These are phyloP conservation scores for Boeremia lycopersici DNA, from an alignment of 2,329 filamentous ascomycete genomes.

Conservation along the genomic window DNA sequence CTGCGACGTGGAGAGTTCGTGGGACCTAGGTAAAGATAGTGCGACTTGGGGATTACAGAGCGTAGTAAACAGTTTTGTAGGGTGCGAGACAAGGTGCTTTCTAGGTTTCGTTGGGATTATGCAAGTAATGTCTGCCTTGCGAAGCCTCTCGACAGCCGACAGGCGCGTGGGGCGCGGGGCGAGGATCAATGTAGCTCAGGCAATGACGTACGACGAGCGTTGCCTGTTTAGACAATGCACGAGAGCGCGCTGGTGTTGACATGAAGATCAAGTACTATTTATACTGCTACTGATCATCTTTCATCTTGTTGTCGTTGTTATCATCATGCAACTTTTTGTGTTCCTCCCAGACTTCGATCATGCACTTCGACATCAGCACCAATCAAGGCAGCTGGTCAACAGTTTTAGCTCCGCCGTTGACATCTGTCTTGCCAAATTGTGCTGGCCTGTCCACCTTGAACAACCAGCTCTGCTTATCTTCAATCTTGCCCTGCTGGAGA, in stretches of 20 bases:
- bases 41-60: not conserved
- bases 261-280: not conserved
- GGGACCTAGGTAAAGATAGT: constrained; percentile 8
- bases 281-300: not conserved
- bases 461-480: constrained; percentile 80
- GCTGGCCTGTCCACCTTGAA: constrained; percentile 51
- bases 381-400: constrained; percentile 45
- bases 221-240: constrained; percentile 16
- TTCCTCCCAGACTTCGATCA: not conserved
- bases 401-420: constrained; percentile 30
- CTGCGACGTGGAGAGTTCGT: not conserved
- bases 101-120: constrained; percentile 5
- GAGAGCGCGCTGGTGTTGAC: constrained; percentile 11
- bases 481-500: constrained; percentile 80
- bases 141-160: constrained; percentile 14
- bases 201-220: constrained; percentile 22
- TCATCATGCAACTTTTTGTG: not conserved
- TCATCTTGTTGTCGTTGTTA: not conserved
- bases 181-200: not conserved
- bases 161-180: constrained; percentile 17
- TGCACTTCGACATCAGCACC: not conserved
- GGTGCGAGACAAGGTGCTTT: not conserved
- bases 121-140: constrained; percentile 26
- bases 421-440: constrained; percentile 40
- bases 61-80: not conserved